phyloP scores from a whole-genome alignment of 2,329 filamentous ascomycete species.

The Ophiognomonia clavigignenti-juglandacearum region DNA sequence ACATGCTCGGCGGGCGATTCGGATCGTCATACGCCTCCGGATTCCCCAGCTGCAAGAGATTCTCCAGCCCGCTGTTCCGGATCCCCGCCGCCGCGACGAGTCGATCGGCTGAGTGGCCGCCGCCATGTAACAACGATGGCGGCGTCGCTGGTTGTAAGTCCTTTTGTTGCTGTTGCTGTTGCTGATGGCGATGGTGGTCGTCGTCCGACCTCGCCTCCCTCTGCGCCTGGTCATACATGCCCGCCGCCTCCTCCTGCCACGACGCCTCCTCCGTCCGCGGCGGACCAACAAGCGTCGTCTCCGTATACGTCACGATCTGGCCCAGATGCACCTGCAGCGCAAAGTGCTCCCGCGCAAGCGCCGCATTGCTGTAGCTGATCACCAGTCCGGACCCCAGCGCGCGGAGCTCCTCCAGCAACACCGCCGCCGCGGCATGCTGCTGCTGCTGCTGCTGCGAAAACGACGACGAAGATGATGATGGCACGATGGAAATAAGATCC shows the following conservation, averaged over 20 bases:
- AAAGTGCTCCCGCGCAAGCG: conserved; percentile 13
- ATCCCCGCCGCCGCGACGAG: not conserved
- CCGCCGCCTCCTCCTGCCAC: too few relatives aligned
- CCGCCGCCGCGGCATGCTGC: too few relatives aligned
- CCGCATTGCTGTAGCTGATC: conserved; percentile 15
- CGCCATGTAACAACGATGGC: too few relatives aligned
- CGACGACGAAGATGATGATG: conserved; percentile 1
- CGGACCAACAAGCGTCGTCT: too few relatives aligned
- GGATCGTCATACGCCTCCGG: not conserved
- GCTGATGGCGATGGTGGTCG: too few relatives aligned
- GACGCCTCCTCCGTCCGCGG: too few relatives aligned
- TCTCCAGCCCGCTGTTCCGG: not conserved
- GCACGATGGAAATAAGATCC: conserved; percentile 14
- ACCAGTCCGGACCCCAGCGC: conserved; percentile 10
- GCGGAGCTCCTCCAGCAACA: conserved; percentile 10
- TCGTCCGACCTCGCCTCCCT: too few relatives aligned
- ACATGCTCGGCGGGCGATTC: not conserved
- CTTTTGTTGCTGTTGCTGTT: too few relatives aligned
- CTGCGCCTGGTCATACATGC: not conserved
- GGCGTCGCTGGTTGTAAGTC: too few relatives aligned
- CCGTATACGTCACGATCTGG: conserved; percentile 10
- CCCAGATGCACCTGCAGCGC: conserved; percentile 15
- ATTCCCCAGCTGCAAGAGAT: not conserved
- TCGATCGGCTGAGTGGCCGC: not conserved
- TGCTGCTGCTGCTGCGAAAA: too few relatives aligned